phyloP scores from a whole-genome alignment of 2,329 filamentous ascomycete species.

The Teratosphaeria epicoccoides region DNA sequence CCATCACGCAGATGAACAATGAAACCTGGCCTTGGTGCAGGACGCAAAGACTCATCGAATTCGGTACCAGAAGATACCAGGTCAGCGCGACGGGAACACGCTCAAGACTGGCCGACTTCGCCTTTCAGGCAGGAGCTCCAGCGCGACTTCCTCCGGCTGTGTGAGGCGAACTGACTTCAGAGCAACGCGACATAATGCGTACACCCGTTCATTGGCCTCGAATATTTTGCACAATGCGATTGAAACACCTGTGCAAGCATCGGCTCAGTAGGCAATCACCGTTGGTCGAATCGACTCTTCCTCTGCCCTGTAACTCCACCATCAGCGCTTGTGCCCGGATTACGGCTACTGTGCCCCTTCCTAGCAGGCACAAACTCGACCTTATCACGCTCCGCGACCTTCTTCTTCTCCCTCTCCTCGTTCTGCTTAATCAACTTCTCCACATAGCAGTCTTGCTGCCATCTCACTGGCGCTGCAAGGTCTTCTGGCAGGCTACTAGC shows the following conservation, averaged over 20 bases:
- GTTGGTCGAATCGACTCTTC: neutral
- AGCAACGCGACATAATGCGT: neutral
- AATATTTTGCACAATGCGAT: neutral
- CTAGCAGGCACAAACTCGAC: slow-evolving; percentile 22
- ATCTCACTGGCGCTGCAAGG: slow-evolving; percentile 28
- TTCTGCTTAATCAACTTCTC: slow-evolving; percentile 25
- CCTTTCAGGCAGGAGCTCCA: neutral
- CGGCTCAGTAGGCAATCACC: neutral
- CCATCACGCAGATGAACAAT: neutral
- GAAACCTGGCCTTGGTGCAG: neutral
- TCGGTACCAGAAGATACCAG: neutral
- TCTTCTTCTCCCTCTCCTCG: slow-evolving; percentile 31
- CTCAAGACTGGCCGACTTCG: no score
- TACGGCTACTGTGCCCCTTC: neutral
- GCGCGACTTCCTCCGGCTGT: neutral
- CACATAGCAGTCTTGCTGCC: slow-evolving; percentile 34
- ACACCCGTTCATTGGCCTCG: neutral
- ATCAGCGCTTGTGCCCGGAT: neutral
- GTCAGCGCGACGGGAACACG: no score
- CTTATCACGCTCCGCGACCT: slow-evolving; percentile 20
- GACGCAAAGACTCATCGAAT: neutral
- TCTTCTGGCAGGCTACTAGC: slow-evolving; percentile 42
- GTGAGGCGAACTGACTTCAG: neutral
- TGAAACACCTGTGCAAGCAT: neutral
- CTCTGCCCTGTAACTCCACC: neutral